A percentile compares a stretch with the other conserved stretches of the same genome.
Evolutionary conservation across 163 green algal species (phyloP).

Genomic region (Chlorella variabilis): DNA sequence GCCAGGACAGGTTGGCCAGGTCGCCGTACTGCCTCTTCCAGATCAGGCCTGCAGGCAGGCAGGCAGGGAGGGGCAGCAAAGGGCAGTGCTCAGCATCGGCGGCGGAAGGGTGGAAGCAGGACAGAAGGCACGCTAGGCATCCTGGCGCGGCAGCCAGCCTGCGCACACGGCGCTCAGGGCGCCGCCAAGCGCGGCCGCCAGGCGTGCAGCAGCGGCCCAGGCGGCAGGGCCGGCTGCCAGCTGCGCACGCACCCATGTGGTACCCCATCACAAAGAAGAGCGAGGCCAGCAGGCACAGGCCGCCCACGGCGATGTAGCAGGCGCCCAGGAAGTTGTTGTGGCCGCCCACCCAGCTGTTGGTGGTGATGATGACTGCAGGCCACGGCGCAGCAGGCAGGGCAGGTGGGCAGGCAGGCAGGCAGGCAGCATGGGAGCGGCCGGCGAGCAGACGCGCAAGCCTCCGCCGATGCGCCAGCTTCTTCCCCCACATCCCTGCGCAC

Average conservation of each 20-base stretch:
- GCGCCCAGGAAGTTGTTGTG: conserved; percentile 90
- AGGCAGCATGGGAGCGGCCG: neutral
- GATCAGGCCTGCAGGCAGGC: conserved; percentile 8
- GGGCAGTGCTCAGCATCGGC: neutral
- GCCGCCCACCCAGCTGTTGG: conserved; percentile 93
- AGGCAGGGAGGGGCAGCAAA: too few species aligned
- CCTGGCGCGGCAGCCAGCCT: too few species aligned
- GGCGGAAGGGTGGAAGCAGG: too few species aligned
- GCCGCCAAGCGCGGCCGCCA: too few species aligned
- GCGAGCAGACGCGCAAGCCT: too few species aligned
- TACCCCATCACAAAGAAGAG: conserved; percentile 57
- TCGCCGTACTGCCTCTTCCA: conserved; percentile 49
- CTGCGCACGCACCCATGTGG: conserved; percentile 39
- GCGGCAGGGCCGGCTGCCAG: too few species aligned
- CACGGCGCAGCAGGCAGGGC: neutral
- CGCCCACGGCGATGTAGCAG: conserved; percentile 82
- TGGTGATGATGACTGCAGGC: conserved; percentile 70
- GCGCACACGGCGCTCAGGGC: too few species aligned
- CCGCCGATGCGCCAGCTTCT: conserved; percentile 47
- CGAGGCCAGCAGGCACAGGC: conserved; percentile 44
- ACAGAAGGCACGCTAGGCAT: too few species aligned
- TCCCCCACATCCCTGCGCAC: neutral
- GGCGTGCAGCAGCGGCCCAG: too few species aligned
- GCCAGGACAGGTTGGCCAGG: conserved; percentile 52
- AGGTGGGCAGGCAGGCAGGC: neutral